Evolutionary conservation across 1,284 basidiomycete species (phyloP), one percentile per base, ranked within the genome.

Genomic region (Pseudozyma hubeiensis): DNA sequence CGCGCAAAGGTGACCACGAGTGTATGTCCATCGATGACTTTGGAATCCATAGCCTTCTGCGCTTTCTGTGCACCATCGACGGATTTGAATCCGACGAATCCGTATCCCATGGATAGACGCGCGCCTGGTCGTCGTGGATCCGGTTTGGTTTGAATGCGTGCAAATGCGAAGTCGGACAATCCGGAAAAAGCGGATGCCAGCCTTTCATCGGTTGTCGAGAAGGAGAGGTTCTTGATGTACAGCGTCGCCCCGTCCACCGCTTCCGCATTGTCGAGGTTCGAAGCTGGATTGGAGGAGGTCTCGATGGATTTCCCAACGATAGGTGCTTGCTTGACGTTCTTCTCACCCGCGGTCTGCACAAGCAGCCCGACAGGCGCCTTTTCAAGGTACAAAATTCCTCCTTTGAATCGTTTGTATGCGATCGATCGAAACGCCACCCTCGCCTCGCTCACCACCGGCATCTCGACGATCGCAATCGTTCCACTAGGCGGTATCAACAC

Each of bases 201-300:
- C 13, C 90, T 88, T 58, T 91, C 90, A 29, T 90, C 87, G 0
- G 93, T 93, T n/a, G 94, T 97, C 7, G 90, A 87, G 85, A 97
- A 98, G 9, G 92, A 88, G 37, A 99, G 87, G 81, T 98, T 98
- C 88, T 98, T 97, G 85, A 98, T 87, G 85, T 94, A 98, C 7
- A 99, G 88, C 10, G 96, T 97, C 14, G 92, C 89, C 0, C 92
- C 93, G 0, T 88, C 87, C 17, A 89, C 87, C 37, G 91, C 72
- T 5, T 77, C 73, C n/a, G 61, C 70, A n/a, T 69, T 66, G 11
- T 41, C 46, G n/a, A 51, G 13, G 16, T 56, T 61, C n/a, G 61
- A 40, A 9, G 17, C 39, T 3, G 59, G 59, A 10, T 66, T 53
- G n/a, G 46, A n/a, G 7, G 61, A 17, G 5, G 52, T 39, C 29